phyloP scores from a whole-genome alignment of 2,329 filamentous ascomycete genomes.

The Aquanectria penicillioides region DNA sequence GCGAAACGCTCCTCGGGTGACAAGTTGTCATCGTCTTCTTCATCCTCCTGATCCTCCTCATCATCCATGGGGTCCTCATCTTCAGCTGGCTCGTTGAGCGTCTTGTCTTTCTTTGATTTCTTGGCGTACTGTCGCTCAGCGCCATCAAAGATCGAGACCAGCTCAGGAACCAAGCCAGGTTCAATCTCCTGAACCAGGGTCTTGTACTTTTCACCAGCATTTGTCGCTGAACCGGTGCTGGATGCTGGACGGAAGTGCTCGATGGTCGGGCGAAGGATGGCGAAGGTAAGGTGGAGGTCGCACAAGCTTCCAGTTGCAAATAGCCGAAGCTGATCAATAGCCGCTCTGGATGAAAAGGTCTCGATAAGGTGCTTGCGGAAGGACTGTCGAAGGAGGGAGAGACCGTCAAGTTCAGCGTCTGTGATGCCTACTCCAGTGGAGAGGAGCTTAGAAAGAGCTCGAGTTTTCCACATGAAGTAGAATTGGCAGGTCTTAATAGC shows the following conservation, averaged over 20 bases:
- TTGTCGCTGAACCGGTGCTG: constrained; percentile 33
- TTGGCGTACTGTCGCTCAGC: constrained; percentile 83
- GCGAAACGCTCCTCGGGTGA: constrained; percentile 69
- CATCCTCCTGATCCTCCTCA: constrained; percentile 63
- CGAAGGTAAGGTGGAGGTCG: constrained; percentile 84
- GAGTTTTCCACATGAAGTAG: constrained; percentile 96
- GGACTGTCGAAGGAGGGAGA: constrained; percentile 64
- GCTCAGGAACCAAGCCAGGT: constrained; percentile 68
- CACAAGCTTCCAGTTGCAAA: constrained; percentile 80
- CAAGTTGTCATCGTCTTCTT: constrained; percentile 64
- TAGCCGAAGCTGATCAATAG: constrained; percentile 81
- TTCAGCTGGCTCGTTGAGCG: constrained; percentile 71
- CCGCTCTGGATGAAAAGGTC: constrained; percentile 72
- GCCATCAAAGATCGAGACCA: constrained; percentile 81
- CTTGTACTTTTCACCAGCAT: constrained; percentile 45
- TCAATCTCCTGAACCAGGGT: constrained; percentile 75
- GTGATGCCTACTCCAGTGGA: constrained; percentile 65
- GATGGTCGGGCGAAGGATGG: constrained; percentile 70
- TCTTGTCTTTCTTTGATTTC: constrained; percentile 65
- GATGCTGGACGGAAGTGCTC: constrained; percentile 50
- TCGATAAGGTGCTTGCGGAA: constrained; percentile 73
- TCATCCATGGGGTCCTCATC: constrained; percentile 79
- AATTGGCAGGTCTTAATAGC: constrained; percentile 82
- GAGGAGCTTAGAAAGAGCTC: constrained; percentile 65
- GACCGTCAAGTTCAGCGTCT: constrained; percentile 67